Conservation (phyloP, 2,329 filamentous ascomycete genomes). For the Colletotrichum sp. region DNA sequence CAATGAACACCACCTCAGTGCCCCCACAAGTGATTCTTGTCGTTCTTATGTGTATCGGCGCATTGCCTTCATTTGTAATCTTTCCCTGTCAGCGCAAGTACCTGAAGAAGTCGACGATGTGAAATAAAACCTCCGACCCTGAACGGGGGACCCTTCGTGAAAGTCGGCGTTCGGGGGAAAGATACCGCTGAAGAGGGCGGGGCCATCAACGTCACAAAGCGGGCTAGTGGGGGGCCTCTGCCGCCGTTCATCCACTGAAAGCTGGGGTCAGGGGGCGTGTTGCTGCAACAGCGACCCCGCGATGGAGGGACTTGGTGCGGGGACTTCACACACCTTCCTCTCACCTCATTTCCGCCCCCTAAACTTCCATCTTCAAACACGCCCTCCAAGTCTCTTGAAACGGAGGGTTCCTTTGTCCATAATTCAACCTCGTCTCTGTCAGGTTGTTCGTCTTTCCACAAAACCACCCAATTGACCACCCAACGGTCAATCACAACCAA, state of each 20-base stretch:
- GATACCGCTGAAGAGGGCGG: constrained; percentile 10
- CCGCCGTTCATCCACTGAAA: neutral
- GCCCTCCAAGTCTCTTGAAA: neutral
- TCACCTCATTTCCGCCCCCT: neutral
- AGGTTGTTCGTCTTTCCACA: no score
- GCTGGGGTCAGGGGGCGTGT: neutral
- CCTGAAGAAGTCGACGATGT: neutral
- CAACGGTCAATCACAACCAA: neutral
- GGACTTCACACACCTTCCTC: constrained; percentile 5
- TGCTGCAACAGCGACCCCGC: constrained; percentile 7
- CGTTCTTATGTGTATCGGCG: no score
- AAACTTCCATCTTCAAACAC: neutral
- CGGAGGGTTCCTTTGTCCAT: neutral
- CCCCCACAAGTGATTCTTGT: no score
- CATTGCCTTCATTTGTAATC: neutral
- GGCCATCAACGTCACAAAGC: constrained; percentile 5
- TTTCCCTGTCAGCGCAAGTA: no score
- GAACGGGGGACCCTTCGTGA: neutral
- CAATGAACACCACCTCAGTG: constrained; percentile 11
- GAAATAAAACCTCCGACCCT: neutral
- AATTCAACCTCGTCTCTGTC: neutral
- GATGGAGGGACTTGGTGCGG: constrained; percentile 11
- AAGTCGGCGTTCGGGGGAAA: constrained; percentile 14
- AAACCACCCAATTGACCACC: neutral
- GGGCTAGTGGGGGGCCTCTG: neutral